phyloP scores from a whole-genome alignment of 2,329 filamentous ascomycete genomes.

The Bipolaris bicolor region DNA sequence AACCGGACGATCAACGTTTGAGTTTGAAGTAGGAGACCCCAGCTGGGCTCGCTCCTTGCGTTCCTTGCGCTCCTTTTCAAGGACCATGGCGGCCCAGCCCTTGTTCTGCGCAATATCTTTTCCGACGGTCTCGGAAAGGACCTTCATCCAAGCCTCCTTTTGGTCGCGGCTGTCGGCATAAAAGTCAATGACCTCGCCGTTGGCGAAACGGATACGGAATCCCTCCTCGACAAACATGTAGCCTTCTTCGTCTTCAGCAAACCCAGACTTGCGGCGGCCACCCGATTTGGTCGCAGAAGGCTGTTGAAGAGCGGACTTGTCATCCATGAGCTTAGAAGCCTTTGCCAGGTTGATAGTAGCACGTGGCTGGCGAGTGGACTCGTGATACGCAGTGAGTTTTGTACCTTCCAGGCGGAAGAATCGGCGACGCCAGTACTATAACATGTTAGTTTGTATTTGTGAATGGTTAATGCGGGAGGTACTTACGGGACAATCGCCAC shows the following conservation, averaged over 20 bases:
- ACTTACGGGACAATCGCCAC: conserved; percentile 94
- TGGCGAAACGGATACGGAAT: conserved; percentile 97
- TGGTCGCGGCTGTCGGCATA: conserved; percentile 88
- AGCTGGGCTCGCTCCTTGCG: conserved; percentile 28
- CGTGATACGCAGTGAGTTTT: conserved; percentile 94
- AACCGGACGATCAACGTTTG: conserved; percentile 24
- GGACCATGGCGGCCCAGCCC: conserved; percentile 67
- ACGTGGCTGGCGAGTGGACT: conserved; percentile 91
- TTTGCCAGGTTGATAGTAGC: conserved; percentile 97
- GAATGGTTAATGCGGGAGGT: background rate
- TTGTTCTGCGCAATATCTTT: conserved; percentile 59
- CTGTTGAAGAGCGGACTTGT: conserved; percentile 81
- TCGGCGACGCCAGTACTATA: conserved; percentile 92
- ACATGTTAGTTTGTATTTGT: conserved; percentile 17
- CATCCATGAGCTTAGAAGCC: conserved; percentile 90
- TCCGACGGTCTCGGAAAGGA: conserved; percentile 73
- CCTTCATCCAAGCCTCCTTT: conserved; percentile 95
- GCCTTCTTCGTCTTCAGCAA: conserved; percentile 96
- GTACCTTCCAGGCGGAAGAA: conserved; percentile 94
- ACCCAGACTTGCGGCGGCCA: conserved; percentile 87
- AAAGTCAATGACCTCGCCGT: conserved; percentile 97
- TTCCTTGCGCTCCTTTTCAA: conserved; percentile 54
- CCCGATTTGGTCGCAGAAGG: conserved; percentile 77
- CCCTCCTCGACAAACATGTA: conserved; percentile 99
- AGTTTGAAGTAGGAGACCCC: conserved; percentile 30